phyloP scores from a whole-genome alignment of 2,329 filamentous ascomycete genomes.

The Hypoxylon sp. region DNA sequence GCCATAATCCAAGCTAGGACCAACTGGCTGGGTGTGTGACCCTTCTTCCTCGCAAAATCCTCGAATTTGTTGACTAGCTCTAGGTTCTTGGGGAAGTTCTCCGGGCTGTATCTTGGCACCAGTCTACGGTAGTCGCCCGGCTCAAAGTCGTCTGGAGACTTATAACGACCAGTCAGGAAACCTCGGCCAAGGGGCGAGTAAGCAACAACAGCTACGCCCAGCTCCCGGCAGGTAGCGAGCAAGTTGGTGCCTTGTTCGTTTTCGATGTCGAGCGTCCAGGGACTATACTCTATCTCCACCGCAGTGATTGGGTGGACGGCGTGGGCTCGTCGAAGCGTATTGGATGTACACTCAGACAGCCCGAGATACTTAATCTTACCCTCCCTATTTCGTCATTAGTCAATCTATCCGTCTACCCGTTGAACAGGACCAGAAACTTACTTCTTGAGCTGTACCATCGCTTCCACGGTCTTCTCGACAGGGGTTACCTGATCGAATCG shows the following conservation, averaged over 20 bases:
- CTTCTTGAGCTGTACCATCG: slow-evolving; percentile 62
- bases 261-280: slow-evolving; percentile 71
- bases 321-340: slow-evolving; percentile 63
- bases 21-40: slow-evolving; percentile 65
- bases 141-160: slow-evolving; percentile 61
- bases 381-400: slow-evolving; percentile 50
- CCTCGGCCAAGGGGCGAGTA: slow-evolving; percentile 71
- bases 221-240: slow-evolving; percentile 65
- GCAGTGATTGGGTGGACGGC: slow-evolving; percentile 64
- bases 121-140: slow-evolving; percentile 57
- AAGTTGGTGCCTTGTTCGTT: slow-evolving; percentile 61
- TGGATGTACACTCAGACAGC: slow-evolving; percentile 62
- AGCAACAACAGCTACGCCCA: slow-evolving; percentile 67
- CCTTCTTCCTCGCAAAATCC: slow-evolving; percentile 52
- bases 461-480: slow-evolving; percentile 63
- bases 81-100: slow-evolving; percentile 67
- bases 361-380: slow-evolving; percentile 69
- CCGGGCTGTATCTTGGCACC: slow-evolving; percentile 61
- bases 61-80: slow-evolving; percentile 51
- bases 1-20: slow-evolving; percentile 68
- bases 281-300: slow-evolving; percentile 67
- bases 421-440: slow-evolving; percentile 43
- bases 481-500: slow-evolving; percentile 62
- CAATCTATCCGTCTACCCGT: not conserved
- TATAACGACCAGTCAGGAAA: slow-evolving; percentile 64